phyloP scores from a whole-genome alignment of 495 filamentous ascomycete genomes.

The Xanthoparmelia taractica region DNA sequence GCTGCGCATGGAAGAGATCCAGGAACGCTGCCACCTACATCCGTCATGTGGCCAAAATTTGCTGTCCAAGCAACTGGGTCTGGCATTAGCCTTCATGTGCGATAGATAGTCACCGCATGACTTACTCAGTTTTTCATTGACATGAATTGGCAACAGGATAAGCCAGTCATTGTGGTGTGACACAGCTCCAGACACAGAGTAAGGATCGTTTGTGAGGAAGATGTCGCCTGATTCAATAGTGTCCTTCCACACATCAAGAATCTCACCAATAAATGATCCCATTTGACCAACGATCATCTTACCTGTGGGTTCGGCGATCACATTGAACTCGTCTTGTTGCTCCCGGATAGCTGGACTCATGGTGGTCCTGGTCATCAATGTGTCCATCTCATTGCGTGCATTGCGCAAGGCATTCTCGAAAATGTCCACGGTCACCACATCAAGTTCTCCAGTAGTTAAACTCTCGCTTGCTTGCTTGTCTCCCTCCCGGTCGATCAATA shows the following conservation, averaged over 20 bases:
- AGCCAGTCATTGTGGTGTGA: conserved; percentile 45
- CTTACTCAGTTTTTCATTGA: conserved; percentile 32
- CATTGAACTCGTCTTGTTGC: conserved; percentile 48
- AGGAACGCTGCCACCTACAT: conserved; percentile 45
- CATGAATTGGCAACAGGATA: conserved; percentile 41
- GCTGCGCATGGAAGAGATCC: conserved; percentile 48
- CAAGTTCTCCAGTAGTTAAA: conserved; percentile 30
- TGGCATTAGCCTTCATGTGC: neutral
- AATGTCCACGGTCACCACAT: conserved; percentile 35
- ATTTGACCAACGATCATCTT: conserved; percentile 48
- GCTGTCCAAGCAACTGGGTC: conserved; percentile 38
- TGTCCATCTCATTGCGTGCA: conserved; percentile 45
- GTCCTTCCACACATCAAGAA: conserved; percentile 39
- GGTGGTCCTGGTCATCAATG: conserved; percentile 43
- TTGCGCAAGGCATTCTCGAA: conserved; percentile 40
- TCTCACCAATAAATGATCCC: conserved; percentile 44
- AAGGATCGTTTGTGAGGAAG: conserved; percentile 46
- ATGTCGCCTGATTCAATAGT: conserved; percentile 43
- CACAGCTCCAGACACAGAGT: conserved; percentile 43
- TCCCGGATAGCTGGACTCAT: conserved; percentile 47
- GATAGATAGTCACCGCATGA: neutral
- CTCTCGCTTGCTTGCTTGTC: conserved; percentile 20
- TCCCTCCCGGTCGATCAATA: conserved; percentile 37
- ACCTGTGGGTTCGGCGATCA: conserved; percentile 41
- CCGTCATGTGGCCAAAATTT: conserved; percentile 46